A percentile compares a stretch with the other conserved stretches of the same genome.
Evolutionary conservation across 345 rosid genomes (phyloP).

Genomic region (Zanthoxylum bungeanum): DNA sequence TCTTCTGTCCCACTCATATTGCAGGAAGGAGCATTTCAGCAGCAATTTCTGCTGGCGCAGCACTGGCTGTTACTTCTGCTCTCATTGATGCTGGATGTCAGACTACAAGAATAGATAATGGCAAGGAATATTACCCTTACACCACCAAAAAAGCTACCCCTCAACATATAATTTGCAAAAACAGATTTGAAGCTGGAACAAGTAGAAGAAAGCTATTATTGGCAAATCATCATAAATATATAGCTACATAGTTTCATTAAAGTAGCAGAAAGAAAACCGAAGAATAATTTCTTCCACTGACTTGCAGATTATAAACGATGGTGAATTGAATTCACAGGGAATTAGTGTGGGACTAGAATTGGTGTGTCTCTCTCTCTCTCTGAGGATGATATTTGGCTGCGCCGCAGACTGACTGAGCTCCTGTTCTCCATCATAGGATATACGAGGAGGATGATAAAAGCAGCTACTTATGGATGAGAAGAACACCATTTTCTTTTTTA

Average conservation of each 20-base stretch:
- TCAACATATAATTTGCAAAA: background rate
- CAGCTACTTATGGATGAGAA: no score
- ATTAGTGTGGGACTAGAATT: no score
- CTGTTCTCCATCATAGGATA: no score
- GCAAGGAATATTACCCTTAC: conserved; percentile 93
- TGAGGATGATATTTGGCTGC: no score
- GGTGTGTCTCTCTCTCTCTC: no score
- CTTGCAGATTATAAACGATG: conserved; percentile 8
- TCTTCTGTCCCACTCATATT: no score
- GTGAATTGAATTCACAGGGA: conserved; percentile 11
- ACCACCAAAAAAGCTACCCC: conserved; percentile 57
- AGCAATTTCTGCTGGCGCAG: conserved; percentile 85
- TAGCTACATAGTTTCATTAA: background rate
- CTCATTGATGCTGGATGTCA: conserved; percentile 86
- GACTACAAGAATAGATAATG: conserved; percentile 81
- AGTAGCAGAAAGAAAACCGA: background rate
- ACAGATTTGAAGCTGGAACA: background rate
- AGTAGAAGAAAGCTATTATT: background rate
- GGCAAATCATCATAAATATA: background rate
- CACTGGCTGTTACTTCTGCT: conserved; percentile 81
- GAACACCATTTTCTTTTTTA: no score
- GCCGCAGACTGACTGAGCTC: no score
- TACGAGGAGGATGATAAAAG: no score
- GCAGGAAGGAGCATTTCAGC: conserved; percentile 84
- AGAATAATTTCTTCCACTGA: background rate